phyloP scores from a whole-genome alignment of 83 land plant genomes.

The Picea abies region DNA sequence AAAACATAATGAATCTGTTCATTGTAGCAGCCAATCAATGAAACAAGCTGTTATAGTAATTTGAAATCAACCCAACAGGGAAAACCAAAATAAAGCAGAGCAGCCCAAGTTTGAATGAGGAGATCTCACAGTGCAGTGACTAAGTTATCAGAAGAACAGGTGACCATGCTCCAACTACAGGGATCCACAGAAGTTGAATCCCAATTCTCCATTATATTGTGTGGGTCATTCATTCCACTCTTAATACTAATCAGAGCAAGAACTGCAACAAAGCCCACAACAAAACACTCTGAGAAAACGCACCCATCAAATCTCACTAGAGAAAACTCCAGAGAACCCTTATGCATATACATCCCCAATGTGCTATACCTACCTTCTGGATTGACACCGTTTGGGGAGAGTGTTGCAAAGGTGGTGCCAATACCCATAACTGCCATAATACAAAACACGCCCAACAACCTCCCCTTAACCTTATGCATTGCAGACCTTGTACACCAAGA shows the following conservation, averaged over 20 bases:
- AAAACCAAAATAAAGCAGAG: background rate
- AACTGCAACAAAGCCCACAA: too few species aligned
- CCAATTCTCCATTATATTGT: too few species aligned
- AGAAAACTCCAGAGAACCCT: background rate
- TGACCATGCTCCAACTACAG: too few species aligned
- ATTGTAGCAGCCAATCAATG: background rate
- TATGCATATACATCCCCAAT: too few species aligned
- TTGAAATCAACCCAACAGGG: background rate
- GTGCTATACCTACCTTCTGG: background rate
- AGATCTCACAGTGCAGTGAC: too few species aligned
- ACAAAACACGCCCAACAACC: background rate
- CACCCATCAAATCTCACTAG: background rate
- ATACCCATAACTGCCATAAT: too few species aligned
- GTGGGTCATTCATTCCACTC: too few species aligned
- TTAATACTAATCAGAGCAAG: too few species aligned
- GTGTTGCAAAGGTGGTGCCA: background rate
- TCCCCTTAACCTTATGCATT: background rate
- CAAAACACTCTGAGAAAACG: too few species aligned
- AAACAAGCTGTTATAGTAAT: background rate
- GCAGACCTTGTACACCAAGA: background rate
- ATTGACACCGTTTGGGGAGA: slow-evolving; percentile 3
- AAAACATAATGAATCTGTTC: background rate
- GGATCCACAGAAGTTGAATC: too few species aligned
- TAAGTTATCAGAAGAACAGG: too few species aligned
- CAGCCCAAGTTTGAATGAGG: too few species aligned